Percentiles rank a stretch among this genome's conserved stretches.
phyloP scores from a whole-genome alignment of 768 basidiomycete species.

The Xanthoconium purpureum region DNA sequence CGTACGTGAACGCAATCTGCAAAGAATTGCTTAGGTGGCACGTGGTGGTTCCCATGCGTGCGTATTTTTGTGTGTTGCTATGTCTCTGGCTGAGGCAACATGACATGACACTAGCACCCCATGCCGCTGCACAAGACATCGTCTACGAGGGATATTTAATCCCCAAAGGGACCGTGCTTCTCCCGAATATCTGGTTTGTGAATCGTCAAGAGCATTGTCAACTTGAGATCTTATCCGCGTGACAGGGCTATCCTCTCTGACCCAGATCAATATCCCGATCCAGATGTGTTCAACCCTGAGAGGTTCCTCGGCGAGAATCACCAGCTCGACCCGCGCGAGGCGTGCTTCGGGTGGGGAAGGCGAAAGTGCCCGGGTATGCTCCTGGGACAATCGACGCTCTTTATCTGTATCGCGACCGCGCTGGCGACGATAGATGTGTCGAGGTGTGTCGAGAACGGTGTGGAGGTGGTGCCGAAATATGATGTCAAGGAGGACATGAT shows the following conservation, averaged over 20 bases:
- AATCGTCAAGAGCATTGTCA: neutral
- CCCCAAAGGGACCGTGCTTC: constrained; percentile 10
- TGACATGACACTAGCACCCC: neutral
- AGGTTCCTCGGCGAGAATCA: constrained; percentile 6
- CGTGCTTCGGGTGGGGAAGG: constrained; percentile 16
- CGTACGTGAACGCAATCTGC: neutral
- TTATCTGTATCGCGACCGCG: neutral
- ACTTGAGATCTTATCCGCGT: neutral
- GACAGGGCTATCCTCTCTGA: constrained; percentile 5
- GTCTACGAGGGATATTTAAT: constrained; percentile 21
- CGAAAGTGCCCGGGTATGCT: constrained; percentile 4
- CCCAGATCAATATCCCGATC: neutral
- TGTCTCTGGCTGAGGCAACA: neutral
- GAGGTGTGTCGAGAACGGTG: neutral
- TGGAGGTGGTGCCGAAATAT: neutral
- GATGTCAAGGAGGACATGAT: neutral
- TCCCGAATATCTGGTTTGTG: constrained; percentile 12
- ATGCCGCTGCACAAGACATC: constrained; percentile 13
- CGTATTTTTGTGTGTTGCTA: neutral
- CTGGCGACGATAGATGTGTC: constrained; percentile 10
- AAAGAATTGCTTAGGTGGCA: constrained; percentile 13
- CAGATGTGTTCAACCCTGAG: constrained; percentile 3
- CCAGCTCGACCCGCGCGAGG: constrained; percentile 3
- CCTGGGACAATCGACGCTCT: constrained; percentile 8
- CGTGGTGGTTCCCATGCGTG: neutral